These are phyloP conservation scores for Corniculantispora saksenae DNA, from an alignment of 2,329 filamentous ascomycete species.

Conservation along the genomic window DNA sequence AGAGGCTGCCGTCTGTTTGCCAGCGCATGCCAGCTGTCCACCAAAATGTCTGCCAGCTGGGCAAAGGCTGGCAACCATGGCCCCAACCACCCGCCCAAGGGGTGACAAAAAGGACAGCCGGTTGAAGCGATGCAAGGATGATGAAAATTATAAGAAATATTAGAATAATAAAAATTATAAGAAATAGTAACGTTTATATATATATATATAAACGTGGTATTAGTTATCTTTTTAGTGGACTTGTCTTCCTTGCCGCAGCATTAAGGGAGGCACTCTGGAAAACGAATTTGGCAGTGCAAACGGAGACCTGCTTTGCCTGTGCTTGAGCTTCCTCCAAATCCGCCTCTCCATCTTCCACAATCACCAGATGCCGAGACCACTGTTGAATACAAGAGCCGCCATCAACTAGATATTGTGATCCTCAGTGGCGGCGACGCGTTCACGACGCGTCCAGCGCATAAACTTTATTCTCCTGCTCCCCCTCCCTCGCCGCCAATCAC, in stretches of 20 bases:
- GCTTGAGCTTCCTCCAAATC: background rate
- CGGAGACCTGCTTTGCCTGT: background rate
- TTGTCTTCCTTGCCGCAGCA: background rate
- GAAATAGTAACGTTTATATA: too few species aligned
- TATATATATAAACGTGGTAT: too few species aligned
- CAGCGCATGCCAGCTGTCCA: background rate
- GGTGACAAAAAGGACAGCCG: too few species aligned
- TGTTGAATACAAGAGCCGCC: background rate
- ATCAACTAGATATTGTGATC: background rate
- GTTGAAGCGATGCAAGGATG: too few species aligned
- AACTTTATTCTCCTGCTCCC: background rate
- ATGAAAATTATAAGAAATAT: too few species aligned
- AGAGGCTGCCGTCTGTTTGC: background rate
- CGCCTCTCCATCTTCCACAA: background rate
- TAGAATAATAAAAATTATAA: too few species aligned
- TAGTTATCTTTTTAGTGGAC: background rate
- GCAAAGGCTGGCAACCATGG: too few species aligned
- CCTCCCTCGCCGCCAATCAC: constrained; percentile 2
- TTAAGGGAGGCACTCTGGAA: background rate
- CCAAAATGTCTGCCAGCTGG: background rate
- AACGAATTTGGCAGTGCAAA: background rate
- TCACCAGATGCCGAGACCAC: background rate
- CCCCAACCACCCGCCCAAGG: too few species aligned
- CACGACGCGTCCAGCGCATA: constrained; percentile 1
- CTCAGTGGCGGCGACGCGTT: background rate